Evolutionary conservation across 2,329 filamentous ascomycete genomes (phyloP), one percentile per base, ranked within the genome.

Genomic region (Saccharata proteae): DNA sequence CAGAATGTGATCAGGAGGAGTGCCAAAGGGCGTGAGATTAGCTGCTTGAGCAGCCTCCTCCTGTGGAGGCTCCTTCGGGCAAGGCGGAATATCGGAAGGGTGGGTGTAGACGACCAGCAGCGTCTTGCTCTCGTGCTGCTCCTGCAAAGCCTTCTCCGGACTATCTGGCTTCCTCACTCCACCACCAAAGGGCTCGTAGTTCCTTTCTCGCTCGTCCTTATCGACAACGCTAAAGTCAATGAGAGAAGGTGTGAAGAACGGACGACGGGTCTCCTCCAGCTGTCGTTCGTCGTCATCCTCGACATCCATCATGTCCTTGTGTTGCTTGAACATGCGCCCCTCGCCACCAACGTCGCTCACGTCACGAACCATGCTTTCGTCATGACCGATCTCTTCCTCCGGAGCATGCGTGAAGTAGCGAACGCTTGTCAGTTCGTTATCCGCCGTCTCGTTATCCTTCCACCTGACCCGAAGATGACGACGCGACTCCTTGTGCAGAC

Each of bases 341-440:
- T 67, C 81, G 4, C 74, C 75, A 29, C 74, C 74, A 44, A 82
- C 77, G 48, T 85, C 80, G 17, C 70, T 69, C 4, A 77, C 77
- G 51, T 85, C 79, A 29, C 73, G 72, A 23, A 77, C 69, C 65
- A 82, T 75, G 45, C 74, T 78, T 34, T 67, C 64, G 32, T 72
- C 69, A 34, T 79, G 68, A 32, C 74, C 77, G 35, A 75, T 65
- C 42, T 83, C 77, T 47, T 85, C 80, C 2, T 70, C 67, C 2
- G 72, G 74, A 38, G 83, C 77, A 44, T 82, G 80, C 33, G 74
- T 72, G 55, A 86, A 85, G 29, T 76, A 60, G 40, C 71, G 70
- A 33, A 83, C 61, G 42, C 80, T 62, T 2, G 75, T 75, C 17
- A 88, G 64, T 17, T 74, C 69, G 13, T 67, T 59, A 29, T 78